Conservation (phyloP, 2,329 filamentous ascomycete genomes). For the Pezicula rhizophila region DNA sequence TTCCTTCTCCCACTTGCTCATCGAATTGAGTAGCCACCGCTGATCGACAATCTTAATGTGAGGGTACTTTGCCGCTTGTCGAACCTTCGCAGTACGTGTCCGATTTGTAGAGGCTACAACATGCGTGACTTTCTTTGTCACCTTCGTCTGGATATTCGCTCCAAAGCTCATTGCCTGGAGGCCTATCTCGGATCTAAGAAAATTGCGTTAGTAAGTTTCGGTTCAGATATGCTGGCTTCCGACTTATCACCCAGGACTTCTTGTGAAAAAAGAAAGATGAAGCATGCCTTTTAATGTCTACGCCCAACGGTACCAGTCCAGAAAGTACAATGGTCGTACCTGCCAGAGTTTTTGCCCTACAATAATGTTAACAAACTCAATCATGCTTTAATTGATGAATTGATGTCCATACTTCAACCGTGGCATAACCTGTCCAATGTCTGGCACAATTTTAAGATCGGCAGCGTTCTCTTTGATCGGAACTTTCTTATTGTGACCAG, state of each 20-base stretch:
- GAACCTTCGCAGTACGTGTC: constrained; percentile 84
- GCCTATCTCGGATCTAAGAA: constrained; percentile 68
- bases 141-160: constrained; percentile 49
- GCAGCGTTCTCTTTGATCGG: constrained; percentile 31
- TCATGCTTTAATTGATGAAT: too few species aligned
- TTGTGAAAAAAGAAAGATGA: constrained; percentile 11
- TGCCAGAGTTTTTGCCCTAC: constrained; percentile 56
- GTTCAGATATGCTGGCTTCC: constrained; percentile 4
- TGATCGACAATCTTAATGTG: constrained; percentile 88
- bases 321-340: constrained; percentile 81
- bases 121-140: constrained; percentile 63
- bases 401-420: constrained; percentile 56
- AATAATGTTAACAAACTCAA: constrained; percentile 13
- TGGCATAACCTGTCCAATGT: constrained; percentile 81
- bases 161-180: constrained; percentile 85
- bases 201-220: constrained; percentile 1
- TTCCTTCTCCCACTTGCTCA: constrained; percentile 75
- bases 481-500: constrained; percentile 36
- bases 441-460: constrained; percentile 63
- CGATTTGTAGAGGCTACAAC: constrained; percentile 65
- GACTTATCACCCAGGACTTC: neutral
- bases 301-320: constrained; percentile 78
- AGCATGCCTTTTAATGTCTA: constrained; percentile 58
- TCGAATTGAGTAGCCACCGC: constrained; percentile 80
- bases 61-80: constrained; percentile 72